Evolutionary conservation across 2,329 filamentous ascomycete genomes (phyloP).

Genomic region (Penicillium glabrum): DNA sequence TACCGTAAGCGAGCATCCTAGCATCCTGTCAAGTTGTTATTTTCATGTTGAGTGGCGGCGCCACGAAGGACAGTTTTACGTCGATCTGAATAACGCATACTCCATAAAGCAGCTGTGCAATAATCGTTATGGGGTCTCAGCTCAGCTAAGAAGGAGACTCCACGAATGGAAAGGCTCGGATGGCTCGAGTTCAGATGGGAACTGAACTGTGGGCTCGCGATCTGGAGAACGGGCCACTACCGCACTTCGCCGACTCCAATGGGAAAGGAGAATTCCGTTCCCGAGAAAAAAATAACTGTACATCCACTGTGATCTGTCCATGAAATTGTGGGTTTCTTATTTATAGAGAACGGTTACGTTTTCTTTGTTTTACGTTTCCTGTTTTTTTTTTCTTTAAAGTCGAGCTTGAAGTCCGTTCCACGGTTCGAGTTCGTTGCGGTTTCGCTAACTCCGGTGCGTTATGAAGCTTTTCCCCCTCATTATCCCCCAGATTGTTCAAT

Average conservation of each 20-base stretch:
- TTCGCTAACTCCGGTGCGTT: background rate
- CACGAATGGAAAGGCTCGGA: slow-evolving; percentile 10
- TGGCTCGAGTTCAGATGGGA: background rate
- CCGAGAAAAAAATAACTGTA: slow-evolving; percentile 1
- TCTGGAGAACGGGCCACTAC: slow-evolving; percentile 16
- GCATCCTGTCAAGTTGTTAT: background rate
- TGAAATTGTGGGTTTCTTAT: background rate
- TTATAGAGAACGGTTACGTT: background rate
- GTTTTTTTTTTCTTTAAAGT: background rate
- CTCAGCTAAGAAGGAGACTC: slow-evolving; percentile 11
- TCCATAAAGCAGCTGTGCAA: background rate
- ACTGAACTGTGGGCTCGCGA: slow-evolving; percentile 3
- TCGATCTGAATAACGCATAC: background rate
- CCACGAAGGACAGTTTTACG: background rate
- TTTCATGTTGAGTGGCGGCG: slow-evolving; percentile 5
- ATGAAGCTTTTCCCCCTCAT: background rate
- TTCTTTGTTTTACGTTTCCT: background rate
- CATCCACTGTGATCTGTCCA: background rate
- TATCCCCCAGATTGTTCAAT: background rate
- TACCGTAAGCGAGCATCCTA: background rate
- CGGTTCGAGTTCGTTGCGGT: background rate
- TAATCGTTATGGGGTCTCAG: slow-evolving; percentile 10
- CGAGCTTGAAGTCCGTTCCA: background rate
- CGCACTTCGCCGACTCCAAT: slow-evolving; percentile 11
- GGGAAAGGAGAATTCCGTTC: slow-evolving; percentile 5